Percentiles rank a stretch among this genome's conserved stretches.
phyloP scores from a whole-genome alignment of 1,139 yeast genomes.

The Kodamaea derodonti region DNA sequence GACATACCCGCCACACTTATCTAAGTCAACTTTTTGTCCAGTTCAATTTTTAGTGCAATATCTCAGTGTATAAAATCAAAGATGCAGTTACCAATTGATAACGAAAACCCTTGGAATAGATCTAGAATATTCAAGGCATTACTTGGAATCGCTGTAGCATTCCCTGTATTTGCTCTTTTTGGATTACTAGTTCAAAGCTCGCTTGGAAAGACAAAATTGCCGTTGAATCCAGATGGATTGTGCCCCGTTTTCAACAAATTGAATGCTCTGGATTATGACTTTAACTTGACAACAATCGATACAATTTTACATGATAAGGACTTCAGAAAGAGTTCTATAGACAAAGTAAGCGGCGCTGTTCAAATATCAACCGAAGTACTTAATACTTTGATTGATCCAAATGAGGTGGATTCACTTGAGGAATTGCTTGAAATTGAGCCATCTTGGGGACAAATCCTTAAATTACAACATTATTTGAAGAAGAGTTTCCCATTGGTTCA shows the following conservation, averaged over 20 bases:
- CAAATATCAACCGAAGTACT: constrained; percentile 59
- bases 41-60: no score
- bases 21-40: no score
- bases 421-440: constrained; percentile 22
- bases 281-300: constrained; percentile 20
- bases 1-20: no score
- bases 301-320: constrained; percentile 32
- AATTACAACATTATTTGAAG: constrained; percentile 27
- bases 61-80: no score
- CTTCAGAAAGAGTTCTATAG: constrained; percentile 38
- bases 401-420: constrained; percentile 8
- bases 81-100: not conserved
- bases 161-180: no score
- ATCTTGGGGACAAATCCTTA: constrained; percentile 27
- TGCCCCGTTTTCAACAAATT: constrained; percentile 35
- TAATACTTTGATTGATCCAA: constrained; percentile 41
- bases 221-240: constrained; percentile 20
- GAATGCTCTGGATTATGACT: constrained; percentile 22
- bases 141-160: constrained; percentile 1
- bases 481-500: constrained; percentile 31
- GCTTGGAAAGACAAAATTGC: no score
- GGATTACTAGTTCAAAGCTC: no score
- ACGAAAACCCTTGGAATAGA: no score
- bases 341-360: constrained; percentile 51
- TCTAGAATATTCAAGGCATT: no score